phyloP scores from a whole-genome alignment of 1,284 basidiomycete genomes.

The Grifola frondosa region DNA sequence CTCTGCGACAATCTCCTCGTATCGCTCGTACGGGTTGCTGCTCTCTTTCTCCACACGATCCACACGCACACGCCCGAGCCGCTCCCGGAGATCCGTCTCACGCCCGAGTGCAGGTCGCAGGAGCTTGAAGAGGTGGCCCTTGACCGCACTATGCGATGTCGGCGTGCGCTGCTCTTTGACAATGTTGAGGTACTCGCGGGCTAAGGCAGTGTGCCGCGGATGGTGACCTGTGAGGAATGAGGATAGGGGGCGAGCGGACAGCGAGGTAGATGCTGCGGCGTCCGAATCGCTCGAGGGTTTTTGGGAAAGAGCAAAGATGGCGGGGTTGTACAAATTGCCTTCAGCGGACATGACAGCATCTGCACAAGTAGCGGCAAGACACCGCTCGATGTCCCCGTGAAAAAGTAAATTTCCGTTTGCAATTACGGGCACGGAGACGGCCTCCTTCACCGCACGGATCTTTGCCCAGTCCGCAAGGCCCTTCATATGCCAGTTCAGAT shows the following conservation, averaged over 20 bases:
- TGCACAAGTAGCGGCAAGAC: conserved; percentile 79
- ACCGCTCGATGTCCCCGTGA: conserved; percentile 76
- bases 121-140: conserved; percentile 92
- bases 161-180: conserved; percentile 72
- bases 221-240: conserved; percentile 46
- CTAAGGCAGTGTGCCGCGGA: conserved; percentile 64
- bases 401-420: conserved; percentile 97
- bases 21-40: conserved; percentile 50
- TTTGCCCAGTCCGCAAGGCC: conserved; percentile 44
- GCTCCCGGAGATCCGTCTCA: conserved; percentile 74
- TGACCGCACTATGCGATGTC: conserved; percentile 77
- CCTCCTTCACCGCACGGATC: conserved; percentile 44
- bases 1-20: conserved; percentile 62
- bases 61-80: conserved; percentile 54
- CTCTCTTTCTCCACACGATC: conserved; percentile 35
- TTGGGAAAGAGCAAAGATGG: conserved; percentile 57
- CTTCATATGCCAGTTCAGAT: no score
- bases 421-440: conserved; percentile 90
- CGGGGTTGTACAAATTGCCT: conserved; percentile 92
- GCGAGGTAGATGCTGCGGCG: conserved; percentile 19
- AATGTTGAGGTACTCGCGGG: conserved; percentile 86
- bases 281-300: conserved; percentile 19
- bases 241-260: conserved; percentile 31
- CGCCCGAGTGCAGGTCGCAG: conserved; percentile 75
- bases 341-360: conserved; percentile 97